These are phyloP conservation scores for Phytomonas francai DNA, from an alignment of 208 protist genomes.

Conservation along the genomic window DNA sequence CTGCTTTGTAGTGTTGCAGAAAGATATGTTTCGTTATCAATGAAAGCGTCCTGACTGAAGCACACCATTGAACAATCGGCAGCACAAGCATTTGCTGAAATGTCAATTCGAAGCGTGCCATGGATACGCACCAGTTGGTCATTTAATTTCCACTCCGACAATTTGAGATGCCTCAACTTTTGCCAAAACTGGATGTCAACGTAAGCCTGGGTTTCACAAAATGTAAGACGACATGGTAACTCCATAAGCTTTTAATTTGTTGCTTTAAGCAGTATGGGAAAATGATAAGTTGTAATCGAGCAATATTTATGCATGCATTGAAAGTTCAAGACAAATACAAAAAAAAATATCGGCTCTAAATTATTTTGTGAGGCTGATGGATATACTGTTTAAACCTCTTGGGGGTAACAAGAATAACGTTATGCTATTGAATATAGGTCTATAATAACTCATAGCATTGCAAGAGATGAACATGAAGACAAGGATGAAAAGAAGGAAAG, in stretches of 20 bases:
- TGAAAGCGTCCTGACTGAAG: neutral
- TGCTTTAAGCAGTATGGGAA: neutral
- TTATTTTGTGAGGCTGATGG: neutral
- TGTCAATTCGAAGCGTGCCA: constrained; percentile 22
- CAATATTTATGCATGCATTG: neutral
- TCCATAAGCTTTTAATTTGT: neutral
- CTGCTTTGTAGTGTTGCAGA: neutral
- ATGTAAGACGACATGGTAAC: constrained; percentile 15
- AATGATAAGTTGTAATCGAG: neutral
- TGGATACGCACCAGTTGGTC: constrained; percentile 29
- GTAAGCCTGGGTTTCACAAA: constrained; percentile 28
- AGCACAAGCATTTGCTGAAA: constrained; percentile 15
- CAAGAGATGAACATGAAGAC: neutral
- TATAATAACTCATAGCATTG: neutral
- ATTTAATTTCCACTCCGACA: constrained; percentile 41
- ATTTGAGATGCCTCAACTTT: constrained; percentile 37
- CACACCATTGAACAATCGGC: neutral
- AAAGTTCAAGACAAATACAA: neutral
- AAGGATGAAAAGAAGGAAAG: neutral
- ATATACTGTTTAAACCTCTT: neutral
- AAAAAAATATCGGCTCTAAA: neutral
- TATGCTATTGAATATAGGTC: neutral
- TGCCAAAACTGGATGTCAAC: constrained; percentile 62
- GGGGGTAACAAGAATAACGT: neutral
- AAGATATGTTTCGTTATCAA: neutral